Conservation (phyloP, 805 yeast genomes). For the Cyberlindnera mississippiensis region DNA sequence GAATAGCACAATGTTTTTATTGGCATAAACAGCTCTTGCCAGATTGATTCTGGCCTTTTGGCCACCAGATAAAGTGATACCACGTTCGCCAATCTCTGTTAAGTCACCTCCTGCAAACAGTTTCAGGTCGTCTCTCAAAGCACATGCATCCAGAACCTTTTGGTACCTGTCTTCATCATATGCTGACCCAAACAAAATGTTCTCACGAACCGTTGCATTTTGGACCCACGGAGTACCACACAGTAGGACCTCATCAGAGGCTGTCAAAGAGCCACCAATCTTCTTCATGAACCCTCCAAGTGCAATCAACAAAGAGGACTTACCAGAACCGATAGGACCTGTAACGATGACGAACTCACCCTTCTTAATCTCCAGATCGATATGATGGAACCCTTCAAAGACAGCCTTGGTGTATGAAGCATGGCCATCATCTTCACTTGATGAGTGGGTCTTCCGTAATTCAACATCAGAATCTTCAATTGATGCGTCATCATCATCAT, state of each 20-base stretch:
- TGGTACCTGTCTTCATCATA: slow-evolving; percentile 48
- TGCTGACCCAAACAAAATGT: slow-evolving; percentile 55
- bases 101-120: slow-evolving; percentile 62
- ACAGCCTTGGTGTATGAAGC: slow-evolving; percentile 5
- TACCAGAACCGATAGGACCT: slow-evolving; percentile 77
- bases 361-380: slow-evolving; percentile 35
- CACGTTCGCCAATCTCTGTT: slow-evolving; percentile 74
- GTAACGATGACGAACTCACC: slow-evolving; percentile 73
- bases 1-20: slow-evolving; percentile 56
- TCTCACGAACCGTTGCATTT: slow-evolving; percentile 66
- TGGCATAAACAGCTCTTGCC: slow-evolving; percentile 68
- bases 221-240: slow-evolving; percentile 70
- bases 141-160: slow-evolving; percentile 53
- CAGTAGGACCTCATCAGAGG: slow-evolving; percentile 45
- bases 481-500: slow-evolving; percentile 22
- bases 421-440: slow-evolving; percentile 13
- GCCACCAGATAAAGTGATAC: slow-evolving; percentile 75
- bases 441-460: slow-evolving; percentile 7
- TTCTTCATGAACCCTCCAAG: slow-evolving; percentile 63
- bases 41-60: slow-evolving; percentile 70
- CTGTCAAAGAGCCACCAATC: slow-evolving; percentile 43
- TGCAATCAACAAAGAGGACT: slow-evolving; percentile 64
- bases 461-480: slow-evolving; percentile 6
- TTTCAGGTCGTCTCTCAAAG: slow-evolving; percentile 53
- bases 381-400: slow-evolving; percentile 17